Percentiles rank a stretch among this genome's conserved stretches.
Conservation (phyloP, 305 asterid species). For the Fraxinus platypoda region DNA sequence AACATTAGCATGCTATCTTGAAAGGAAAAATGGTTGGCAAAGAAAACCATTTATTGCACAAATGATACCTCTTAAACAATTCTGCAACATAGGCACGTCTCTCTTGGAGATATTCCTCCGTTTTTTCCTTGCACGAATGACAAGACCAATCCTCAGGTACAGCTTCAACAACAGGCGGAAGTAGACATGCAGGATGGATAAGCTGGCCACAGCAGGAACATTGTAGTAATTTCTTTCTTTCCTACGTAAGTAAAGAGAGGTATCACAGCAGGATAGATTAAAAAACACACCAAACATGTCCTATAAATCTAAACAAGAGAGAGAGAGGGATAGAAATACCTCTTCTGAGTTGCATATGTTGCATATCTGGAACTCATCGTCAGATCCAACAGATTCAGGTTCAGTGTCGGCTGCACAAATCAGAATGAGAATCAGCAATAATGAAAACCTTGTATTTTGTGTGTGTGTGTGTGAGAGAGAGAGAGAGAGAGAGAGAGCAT, state of each 20-base stretch:
- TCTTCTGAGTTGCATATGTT: constrained; percentile 78
- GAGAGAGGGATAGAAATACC: constrained; percentile 33
- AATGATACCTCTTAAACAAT: constrained; percentile 60
- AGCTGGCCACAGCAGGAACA: constrained; percentile 90
- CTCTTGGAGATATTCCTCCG: constrained; percentile 86
- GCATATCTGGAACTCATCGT: constrained; percentile 98
- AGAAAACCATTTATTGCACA: constrained; percentile 11
- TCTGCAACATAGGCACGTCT: constrained; percentile 71
- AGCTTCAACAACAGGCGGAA: constrained; percentile 73
- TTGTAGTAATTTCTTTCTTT: constrained; percentile 85
- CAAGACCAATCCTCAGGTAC: constrained; percentile 80
- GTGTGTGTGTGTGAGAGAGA: too few relatives aligned
- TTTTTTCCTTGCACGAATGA: constrained; percentile 83
- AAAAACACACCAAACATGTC: neutral
- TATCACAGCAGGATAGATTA: constrained; percentile 4
- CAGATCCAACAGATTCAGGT: constrained; percentile 71
- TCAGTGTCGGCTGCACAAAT: constrained; percentile 78
- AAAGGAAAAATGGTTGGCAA: neutral
- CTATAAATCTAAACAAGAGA: neutral
- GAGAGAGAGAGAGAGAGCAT: neutral
- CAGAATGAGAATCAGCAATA: constrained; percentile 22
- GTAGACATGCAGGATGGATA: constrained; percentile 76
- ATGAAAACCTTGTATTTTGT: neutral
- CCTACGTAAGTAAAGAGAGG: constrained; percentile 46
- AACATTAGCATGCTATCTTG: neutral